Evolutionary conservation across 148 eudicot genomes (phyloP).

Genomic region (Heliamphora exappendiculata): DNA sequence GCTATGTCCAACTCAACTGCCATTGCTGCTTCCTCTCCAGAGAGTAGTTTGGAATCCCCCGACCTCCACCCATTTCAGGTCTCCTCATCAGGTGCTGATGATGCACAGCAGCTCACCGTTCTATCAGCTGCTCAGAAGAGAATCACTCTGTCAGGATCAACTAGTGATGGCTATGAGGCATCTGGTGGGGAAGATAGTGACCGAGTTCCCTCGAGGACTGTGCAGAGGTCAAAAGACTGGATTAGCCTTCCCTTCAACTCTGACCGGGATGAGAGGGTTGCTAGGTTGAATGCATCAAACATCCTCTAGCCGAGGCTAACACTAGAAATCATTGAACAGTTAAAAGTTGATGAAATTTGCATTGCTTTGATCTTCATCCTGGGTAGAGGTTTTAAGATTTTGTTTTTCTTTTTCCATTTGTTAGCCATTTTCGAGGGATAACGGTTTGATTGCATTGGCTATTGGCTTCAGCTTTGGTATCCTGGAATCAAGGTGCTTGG

Average conservation of each 20-base stretch:
- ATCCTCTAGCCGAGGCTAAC: slow-evolving; percentile 45
- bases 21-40: slow-evolving; percentile 69
- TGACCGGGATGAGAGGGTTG: slow-evolving; percentile 39
- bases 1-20: slow-evolving; percentile 41
- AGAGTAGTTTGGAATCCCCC: slow-evolving; percentile 87
- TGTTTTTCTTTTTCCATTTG: not conserved
- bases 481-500: not conserved
- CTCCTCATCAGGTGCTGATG: slow-evolving; percentile 61
- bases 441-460: not conserved
- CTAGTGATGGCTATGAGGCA: slow-evolving; percentile 94
- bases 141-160: slow-evolving; percentile 58
- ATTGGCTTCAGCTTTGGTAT: not conserved
- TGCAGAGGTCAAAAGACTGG: slow-evolving; percentile 59
- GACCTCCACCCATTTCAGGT: slow-evolving; percentile 63
- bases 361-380: slow-evolving; percentile 3
- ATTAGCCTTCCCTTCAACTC: slow-evolving; percentile 52
- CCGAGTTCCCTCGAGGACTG: slow-evolving; percentile 55
- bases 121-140: slow-evolving; percentile 32
- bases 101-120: slow-evolving; percentile 45
- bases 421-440: not conserved
- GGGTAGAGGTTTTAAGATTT: not conserved
- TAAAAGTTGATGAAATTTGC: not conserved
- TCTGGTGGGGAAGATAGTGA: slow-evolving; percentile 99
- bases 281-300: slow-evolving; percentile 35
- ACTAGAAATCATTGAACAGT: slow-evolving; percentile 30